phyloP scores from a whole-genome alignment of 768 basidiomycete genomes.

The Phylloporus rhodoxanthus region DNA sequence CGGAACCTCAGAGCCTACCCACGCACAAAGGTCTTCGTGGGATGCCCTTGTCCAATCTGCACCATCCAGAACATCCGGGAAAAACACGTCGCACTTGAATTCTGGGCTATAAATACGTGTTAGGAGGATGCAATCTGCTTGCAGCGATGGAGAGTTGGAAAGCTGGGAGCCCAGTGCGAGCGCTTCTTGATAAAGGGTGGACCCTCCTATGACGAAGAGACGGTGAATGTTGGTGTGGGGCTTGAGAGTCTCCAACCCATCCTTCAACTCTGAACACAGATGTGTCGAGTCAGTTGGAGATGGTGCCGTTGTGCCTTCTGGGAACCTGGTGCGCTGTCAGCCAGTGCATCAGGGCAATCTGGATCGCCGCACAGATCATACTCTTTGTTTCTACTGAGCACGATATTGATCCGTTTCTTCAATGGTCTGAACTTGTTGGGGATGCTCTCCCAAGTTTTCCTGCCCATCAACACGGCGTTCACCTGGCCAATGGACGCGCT shows the following conservation, averaged over 20 bases:
- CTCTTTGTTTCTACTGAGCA: slow-evolving; percentile 57
- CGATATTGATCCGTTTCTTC: slow-evolving; percentile 65
- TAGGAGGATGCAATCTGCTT: slow-evolving; percentile 77
- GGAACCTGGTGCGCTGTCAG: slow-evolving; percentile 15
- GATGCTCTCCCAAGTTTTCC: slow-evolving; percentile 97
- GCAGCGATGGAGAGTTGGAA: slow-evolving; percentile 28
- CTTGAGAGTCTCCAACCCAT: slow-evolving; percentile 13
- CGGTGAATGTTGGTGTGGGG: slow-evolving; percentile 39
- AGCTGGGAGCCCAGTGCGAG: slow-evolving; percentile 34
- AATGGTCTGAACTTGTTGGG: slow-evolving; percentile 81
- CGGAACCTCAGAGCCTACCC: slow-evolving; percentile 78
- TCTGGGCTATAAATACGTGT: slow-evolving; percentile 74
- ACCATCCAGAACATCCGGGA: slow-evolving; percentile 61
- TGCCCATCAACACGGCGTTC: slow-evolving; percentile 91
- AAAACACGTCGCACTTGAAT: slow-evolving; percentile 84
- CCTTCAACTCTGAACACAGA: slow-evolving; percentile 20
- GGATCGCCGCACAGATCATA: slow-evolving; percentile 54
- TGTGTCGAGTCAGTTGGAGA: slow-evolving; percentile 23
- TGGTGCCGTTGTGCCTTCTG: neutral
- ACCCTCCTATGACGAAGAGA: slow-evolving; percentile 89
- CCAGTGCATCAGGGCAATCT: neutral
- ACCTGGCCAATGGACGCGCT: slow-evolving; percentile 44
- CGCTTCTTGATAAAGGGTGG: slow-evolving; percentile 70
- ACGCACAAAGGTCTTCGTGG: slow-evolving; percentile 61
- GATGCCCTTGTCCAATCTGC: slow-evolving; percentile 52